These are phyloP conservation scores for Xylariaceae sp. DNA, from an alignment of 2,329 filamentous ascomycete species.

Conservation along the genomic window DNA sequence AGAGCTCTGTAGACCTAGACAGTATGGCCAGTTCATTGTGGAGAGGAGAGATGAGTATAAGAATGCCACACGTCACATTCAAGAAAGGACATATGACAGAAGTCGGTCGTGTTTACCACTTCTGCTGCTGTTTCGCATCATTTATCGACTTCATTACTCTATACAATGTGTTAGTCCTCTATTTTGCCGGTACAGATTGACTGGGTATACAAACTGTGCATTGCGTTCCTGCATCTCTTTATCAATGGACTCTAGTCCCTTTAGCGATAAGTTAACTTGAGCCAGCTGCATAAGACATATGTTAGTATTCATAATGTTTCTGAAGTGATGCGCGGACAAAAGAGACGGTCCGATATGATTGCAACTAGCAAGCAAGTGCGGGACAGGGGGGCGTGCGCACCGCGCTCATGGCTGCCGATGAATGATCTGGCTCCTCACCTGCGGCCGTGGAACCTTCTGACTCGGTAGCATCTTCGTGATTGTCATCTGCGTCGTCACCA, in stretches of 20 bases:
- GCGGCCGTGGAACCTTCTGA: slow-evolving; percentile 39
- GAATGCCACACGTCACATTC: too few species aligned
- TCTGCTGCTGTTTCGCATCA: too few species aligned
- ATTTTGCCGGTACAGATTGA: neutral
- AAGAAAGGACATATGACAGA: too few species aligned
- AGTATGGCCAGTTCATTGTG: too few species aligned
- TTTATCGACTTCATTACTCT: slow-evolving; percentile 28
- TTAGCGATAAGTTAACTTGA: slow-evolving; percentile 41
- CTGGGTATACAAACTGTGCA: slow-evolving; percentile 34
- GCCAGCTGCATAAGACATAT: slow-evolving; percentile 34
- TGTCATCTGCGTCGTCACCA: slow-evolving; percentile 33
- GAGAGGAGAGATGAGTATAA: too few species aligned
- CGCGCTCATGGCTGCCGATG: slow-evolving; percentile 63
- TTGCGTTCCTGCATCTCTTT: slow-evolving; percentile 55
- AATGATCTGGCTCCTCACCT: slow-evolving; percentile 61
- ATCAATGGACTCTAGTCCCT: slow-evolving; percentile 51
- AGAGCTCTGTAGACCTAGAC: too few species aligned
- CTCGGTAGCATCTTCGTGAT: slow-evolving; percentile 31
- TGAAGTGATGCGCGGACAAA: too few species aligned
- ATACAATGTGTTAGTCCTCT: slow-evolving; percentile 14
- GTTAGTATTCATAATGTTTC: slow-evolving; percentile 20
- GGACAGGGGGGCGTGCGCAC: slow-evolving; percentile 53
- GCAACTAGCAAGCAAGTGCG: slow-evolving; percentile 30
- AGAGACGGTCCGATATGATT: slow-evolving; percentile 21
- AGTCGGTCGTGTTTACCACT: too few species aligned